Percentiles rank a stretch among this genome's conserved stretches.
Conservation (phyloP, 2,329 filamentous ascomycete genomes). For the Ophiostoma piceae region DNA sequence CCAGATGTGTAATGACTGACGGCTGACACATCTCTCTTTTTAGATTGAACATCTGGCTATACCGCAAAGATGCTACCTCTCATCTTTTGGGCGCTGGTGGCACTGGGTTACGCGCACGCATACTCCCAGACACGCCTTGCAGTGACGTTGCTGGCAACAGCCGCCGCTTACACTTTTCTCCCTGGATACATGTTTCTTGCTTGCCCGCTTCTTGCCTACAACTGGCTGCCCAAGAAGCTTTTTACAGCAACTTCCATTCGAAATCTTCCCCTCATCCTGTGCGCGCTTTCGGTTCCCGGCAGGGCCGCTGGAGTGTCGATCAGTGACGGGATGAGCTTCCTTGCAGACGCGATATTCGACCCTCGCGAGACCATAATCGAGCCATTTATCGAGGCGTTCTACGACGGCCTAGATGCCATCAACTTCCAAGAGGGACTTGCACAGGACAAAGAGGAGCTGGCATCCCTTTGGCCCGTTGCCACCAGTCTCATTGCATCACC, state of each 20-base stretch:
- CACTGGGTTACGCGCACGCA: background rate
- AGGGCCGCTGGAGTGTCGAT: background rate
- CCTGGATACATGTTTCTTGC: slow-evolving; percentile 11
- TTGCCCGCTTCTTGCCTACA: background rate
- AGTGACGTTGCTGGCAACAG: background rate
- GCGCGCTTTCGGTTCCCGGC: background rate
- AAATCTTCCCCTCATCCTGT: background rate
- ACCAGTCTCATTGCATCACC: background rate
- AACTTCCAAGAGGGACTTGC: background rate
- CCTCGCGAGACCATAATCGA: slow-evolving; percentile 15
- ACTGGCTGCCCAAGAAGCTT: background rate
- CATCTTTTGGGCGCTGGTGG: background rate
- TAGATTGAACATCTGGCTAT: background rate
- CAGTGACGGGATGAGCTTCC: background rate
- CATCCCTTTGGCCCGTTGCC: background rate
- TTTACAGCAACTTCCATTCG: no score
- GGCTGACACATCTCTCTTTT: background rate
- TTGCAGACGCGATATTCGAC: background rate
- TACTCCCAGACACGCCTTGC: background rate
- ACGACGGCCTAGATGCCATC: slow-evolving; percentile 10
- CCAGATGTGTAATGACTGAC: background rate
- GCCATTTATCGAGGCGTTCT: slow-evolving; percentile 19
- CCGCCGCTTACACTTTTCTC: slow-evolving; percentile 9
- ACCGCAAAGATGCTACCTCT: background rate
- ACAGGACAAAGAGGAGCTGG: slow-evolving; percentile 14